Percentiles rank a stretch among this genome's conserved stretches.
These are phyloP conservation scores for Colletotrichum destructivum DNA, from an alignment of 2,329 filamentous ascomycete genomes.

Conservation along the genomic window DNA sequence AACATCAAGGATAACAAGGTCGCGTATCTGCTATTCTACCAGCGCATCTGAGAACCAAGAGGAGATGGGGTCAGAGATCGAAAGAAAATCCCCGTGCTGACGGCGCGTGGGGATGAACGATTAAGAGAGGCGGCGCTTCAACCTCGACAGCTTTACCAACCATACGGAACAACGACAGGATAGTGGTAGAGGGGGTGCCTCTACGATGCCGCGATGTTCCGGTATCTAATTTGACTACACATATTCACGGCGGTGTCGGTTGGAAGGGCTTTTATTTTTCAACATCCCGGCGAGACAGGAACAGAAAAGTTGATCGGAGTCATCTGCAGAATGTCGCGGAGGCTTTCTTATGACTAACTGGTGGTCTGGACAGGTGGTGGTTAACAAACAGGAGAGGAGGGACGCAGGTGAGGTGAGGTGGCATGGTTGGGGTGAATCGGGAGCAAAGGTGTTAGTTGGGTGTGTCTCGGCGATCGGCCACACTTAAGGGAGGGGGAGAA, in stretches of 20 bases:
- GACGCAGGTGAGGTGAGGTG: not conserved
- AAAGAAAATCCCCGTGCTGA: constrained; percentile 13
- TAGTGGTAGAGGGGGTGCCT: constrained; percentile 11
- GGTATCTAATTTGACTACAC: constrained; percentile 33
- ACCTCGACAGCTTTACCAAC: not conserved
- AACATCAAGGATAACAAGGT: constrained; percentile 93
- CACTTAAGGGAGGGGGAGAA: not conserved
- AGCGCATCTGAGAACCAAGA: constrained; percentile 71
- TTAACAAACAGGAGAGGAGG: not conserved
- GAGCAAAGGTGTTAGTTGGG: not conserved
- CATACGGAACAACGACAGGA: constrained; percentile 9
- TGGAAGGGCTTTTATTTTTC: constrained; percentile 16
- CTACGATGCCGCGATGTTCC: constrained; percentile 18
- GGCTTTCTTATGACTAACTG: constrained; percentile 24
- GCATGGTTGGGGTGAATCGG: too few species aligned
- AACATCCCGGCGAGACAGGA: constrained; percentile 15
- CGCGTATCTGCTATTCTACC: constrained; percentile 96
- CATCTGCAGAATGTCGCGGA: constrained; percentile 32
- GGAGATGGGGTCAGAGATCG: not conserved
- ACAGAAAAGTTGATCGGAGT: constrained; percentile 12
- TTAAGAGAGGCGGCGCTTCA: constrained; percentile 7
- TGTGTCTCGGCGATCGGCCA: constrained; percentile 5
- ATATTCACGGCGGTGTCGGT: constrained; percentile 15
- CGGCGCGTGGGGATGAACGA: constrained; percentile 21
- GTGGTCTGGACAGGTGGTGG: constrained; percentile 14